A percentile compares a stretch with the other conserved stretches of the same genome.
Evolutionary conservation across 345 rosid species (phyloP).

Genomic region (Populus euphratica): DNA sequence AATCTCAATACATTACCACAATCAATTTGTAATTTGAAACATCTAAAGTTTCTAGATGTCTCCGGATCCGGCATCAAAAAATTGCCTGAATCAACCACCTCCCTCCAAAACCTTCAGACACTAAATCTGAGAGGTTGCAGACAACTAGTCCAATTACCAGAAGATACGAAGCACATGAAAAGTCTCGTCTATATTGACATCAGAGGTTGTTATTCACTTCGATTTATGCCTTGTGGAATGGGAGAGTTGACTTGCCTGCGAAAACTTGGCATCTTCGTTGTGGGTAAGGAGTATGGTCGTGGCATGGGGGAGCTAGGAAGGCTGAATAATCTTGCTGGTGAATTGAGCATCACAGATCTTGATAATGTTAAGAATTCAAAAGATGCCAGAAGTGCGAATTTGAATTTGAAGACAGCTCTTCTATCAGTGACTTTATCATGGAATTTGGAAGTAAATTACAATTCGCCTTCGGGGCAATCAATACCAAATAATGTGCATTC

Average conservation of each 20-base stretch:
- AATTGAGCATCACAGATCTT: conserved; percentile 8
- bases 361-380: not conserved
- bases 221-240: conserved; percentile 5
- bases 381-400: conserved; percentile 20
- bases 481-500: not conserved
- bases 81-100: conserved; percentile 14
- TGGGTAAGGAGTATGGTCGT: conserved; percentile 6
- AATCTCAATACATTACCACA: not conserved
- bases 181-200: conserved; percentile 10
- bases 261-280: conserved; percentile 15
- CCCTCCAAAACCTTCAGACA: conserved; percentile 24
- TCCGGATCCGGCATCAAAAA: not conserved
- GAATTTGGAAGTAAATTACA: not conserved
- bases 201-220: not conserved
- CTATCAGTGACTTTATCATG: not conserved
- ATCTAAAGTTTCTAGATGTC: conserved; percentile 18
- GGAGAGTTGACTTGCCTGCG: conserved; percentile 11
- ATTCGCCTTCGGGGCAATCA: no score
- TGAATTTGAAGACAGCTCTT: conserved; percentile 14
- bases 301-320: not conserved
- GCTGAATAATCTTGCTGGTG: conserved; percentile 8
- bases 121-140: not conserved
- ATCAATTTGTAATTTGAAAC: conserved; percentile 16
- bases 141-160: not conserved
- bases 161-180: not conserved